Evolutionary conservation across 495 filamentous ascomycete species (phyloP), one percentile per base, ranked within the genome.

Genomic region (Collariella sp.): DNA sequence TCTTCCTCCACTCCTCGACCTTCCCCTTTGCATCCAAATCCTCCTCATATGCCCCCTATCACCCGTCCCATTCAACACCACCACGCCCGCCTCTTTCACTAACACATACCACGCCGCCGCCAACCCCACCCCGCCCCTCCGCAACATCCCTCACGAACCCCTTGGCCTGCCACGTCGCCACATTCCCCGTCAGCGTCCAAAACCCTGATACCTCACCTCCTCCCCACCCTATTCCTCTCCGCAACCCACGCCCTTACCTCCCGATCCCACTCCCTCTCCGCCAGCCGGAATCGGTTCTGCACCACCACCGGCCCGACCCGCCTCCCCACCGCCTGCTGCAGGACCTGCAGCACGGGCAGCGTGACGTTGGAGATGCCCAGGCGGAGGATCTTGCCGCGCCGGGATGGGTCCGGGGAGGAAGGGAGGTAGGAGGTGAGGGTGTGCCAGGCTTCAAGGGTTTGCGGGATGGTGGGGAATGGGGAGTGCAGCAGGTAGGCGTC

Each of bases 131-230:
- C 19, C 82, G 78, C 0, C 62, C 62, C 13, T 65, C 44, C 13
- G 80, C 80, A 19, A 91, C 60, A 11, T 61, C 64, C 52, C 59
- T 58, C 5, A 90, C 83, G 19, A 76, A 66, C 7, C 42, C 41
- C 16, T 4, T 44, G 9, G 22, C 11, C 19, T 58, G 51, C 41
- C 90, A 70, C 15, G 76, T 66, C 10, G 74, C 79, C 7, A 55
- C 56, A 57, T 93, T 91, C 0, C 79, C 88, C 0, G 81, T 86
- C 64, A 93, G 62, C 1, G 85, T 89, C 87, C 87, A 89, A 69
- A 89, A 91, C 19, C 80, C 64, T 91, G 86, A 62, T 89, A 91
- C 15, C 76, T 62, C 35, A 87, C 81, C 22, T 70, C 72, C 7
- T 31, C 26, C 26, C 9, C 6, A 2, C 23, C 42, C 42, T 18